These are phyloP conservation scores for Piper betle DNA, from an alignment of 164 flowering plant genomes.

Conservation along the genomic window DNA sequence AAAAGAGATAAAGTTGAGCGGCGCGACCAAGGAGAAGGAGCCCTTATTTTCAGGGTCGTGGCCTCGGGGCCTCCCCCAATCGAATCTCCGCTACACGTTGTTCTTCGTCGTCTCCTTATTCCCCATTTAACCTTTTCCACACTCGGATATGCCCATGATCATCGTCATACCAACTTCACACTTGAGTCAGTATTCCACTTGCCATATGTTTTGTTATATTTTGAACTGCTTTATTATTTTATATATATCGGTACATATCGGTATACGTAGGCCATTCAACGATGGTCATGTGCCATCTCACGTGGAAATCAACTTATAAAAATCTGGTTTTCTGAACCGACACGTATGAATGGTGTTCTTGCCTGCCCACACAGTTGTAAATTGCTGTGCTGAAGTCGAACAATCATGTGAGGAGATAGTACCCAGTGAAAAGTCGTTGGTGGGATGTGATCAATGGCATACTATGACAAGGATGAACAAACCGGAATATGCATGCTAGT, in stretches of 20 bases:
- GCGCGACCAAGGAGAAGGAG: constrained; percentile 19
- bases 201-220: neutral
- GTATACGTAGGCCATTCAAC: neutral
- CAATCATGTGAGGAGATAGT: no score
- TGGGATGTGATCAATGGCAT: no score
- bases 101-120: constrained; percentile 10
- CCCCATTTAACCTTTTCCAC: neutral
- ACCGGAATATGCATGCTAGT: no score
- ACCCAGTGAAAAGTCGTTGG: no score
- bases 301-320: neutral
- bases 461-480: no score
- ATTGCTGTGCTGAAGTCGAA: no score
- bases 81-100: constrained; percentile 27
- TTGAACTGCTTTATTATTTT: no score
- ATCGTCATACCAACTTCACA: neutral
- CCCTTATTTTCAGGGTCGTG: constrained; percentile 39
- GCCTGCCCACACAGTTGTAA: neutral
- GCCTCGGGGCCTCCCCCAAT: constrained; percentile 33
- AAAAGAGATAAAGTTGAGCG: constrained; percentile 17
- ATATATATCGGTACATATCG: no score
- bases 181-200: neutral
- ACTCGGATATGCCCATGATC: neutral
- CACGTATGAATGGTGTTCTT: neutral
- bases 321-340: neutral
- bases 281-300: neutral